phyloP scores from a whole-genome alignment of 1,139 yeast species.

The Suhomyces anneliseae region DNA sequence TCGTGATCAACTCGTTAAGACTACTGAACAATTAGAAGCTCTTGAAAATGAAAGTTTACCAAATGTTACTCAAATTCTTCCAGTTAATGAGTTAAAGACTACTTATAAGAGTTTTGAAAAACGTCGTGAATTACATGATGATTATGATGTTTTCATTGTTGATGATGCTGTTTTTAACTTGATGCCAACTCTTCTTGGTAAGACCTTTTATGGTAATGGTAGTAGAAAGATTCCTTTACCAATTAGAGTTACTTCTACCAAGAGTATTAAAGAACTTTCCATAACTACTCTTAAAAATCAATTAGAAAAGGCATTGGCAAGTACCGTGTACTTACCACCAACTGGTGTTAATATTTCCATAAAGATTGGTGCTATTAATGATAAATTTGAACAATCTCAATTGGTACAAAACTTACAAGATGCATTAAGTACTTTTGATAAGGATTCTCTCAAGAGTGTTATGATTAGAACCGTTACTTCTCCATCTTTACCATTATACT shows the following conservation, averaged over 20 bases:
- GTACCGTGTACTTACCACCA: conserved; percentile 68
- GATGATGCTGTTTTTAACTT: conserved; percentile 81
- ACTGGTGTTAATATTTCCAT: conserved; percentile 70
- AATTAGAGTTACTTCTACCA: conserved; percentile 48
- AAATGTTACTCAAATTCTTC: conserved; percentile 47
- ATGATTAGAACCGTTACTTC: conserved; percentile 70
- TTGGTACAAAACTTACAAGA: conserved; percentile 57
- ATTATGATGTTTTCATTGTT: conserved; percentile 72
- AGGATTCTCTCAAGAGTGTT: conserved; percentile 52
- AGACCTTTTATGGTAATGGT: conserved; percentile 60
- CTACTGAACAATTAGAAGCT: conserved; percentile 57
- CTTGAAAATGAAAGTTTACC: conserved; percentile 58
- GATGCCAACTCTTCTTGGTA: conserved; percentile 82
- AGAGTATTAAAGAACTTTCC: conserved; percentile 47
- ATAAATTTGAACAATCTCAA: conserved; percentile 25
- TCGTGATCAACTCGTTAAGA: conserved; percentile 63
- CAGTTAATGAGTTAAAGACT: conserved; percentile 61
- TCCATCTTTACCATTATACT: conserved; percentile 82
- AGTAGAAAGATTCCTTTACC: conserved; percentile 71
- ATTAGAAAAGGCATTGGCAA: conserved; percentile 55
- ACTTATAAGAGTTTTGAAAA: conserved; percentile 70
- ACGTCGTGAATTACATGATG: conserved; percentile 60
- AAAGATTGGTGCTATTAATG: conserved; percentile 61
- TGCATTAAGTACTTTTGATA: conserved; percentile 51
- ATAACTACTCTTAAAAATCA: conserved; percentile 57